Base-by-base conservation (phyloP, 495 filamentous ascomycete species). In the Daldinia childiae region DNA sequence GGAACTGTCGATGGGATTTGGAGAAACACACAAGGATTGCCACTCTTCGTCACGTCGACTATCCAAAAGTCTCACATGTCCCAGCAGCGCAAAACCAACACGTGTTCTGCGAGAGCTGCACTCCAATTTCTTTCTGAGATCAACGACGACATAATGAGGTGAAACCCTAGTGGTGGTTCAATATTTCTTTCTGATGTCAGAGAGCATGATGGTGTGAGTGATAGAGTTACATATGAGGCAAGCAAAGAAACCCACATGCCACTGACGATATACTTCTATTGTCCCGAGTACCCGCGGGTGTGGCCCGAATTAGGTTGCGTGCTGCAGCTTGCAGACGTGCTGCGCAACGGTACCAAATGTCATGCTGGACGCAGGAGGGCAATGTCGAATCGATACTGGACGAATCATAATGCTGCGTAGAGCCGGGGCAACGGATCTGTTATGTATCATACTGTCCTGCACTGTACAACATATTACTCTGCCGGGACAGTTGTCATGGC, bases 161-260 rank as follows among this genome's bases (percentile, higher is more conserved):
- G 52, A 67, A 50, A 52, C 65, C 39, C 34, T 59, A 63, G 58
- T 58, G 69, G 52, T 19, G 26, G 12, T 70, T 43, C 19, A 19
- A 38, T 50, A 12, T 15, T 27, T 24, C 9, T 66, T 73, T 73
- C 71, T 73, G 71, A 73, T 73, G 71, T 73, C 71, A 73, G 71
- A 68, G 54, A 21, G 39, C 64, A 64, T 68, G 17, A 72, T 56
- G 64, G 70, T 72, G 70, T 64, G 60, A 68, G 50, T 52, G 57
- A 58, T 72, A 68, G 70, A 72, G 64, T 73, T 68, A 57, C 70
- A 73, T 73, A 69, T 62, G 62, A 73, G 56, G 65, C 71, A 65
- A 66, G 65, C 65, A 61, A 73, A 45, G 51, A 65, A 69, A 59
- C 50, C 70, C 70, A 62, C 69, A 68, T 68, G 65, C 41, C 57